A percentile compares a stretch with the other conserved stretches of the same genome.
phyloP scores from a whole-genome alignment of 2,329 filamentous ascomycete species.

The Curvularia lunata region DNA sequence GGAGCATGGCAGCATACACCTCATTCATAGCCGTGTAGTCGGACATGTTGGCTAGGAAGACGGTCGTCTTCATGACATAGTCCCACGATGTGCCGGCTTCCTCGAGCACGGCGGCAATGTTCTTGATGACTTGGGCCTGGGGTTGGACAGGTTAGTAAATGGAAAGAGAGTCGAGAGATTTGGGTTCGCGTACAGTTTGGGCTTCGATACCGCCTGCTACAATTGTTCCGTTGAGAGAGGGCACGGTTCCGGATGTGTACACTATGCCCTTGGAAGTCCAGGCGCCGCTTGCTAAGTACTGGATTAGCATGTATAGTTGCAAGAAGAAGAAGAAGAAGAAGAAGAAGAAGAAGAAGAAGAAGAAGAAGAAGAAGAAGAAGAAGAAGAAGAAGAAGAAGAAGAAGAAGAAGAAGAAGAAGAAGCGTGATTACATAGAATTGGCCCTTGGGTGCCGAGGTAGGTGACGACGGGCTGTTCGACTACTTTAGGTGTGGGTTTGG shows the following conservation, averaged over 20 bases:
- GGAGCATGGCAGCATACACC: conserved; percentile 41
- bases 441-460: conserved; percentile 42
- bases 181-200: conserved; percentile 27
- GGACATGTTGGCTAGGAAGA: conserved; percentile 42
- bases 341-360: too few relatives aligned
- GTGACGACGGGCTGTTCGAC: conserved; percentile 38
- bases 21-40: conserved; percentile 45
- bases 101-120: conserved; percentile 38
- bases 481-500: conserved; percentile 30
- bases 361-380: too few relatives aligned
- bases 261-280: conserved; percentile 43
- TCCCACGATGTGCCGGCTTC: conserved; percentile 44
- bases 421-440: conserved; percentile 31
- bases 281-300: conserved; percentile 31
- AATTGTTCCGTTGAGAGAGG: conserved; percentile 37
- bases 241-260: conserved; percentile 41
- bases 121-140: conserved; percentile 45
- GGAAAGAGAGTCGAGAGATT: accelerated
- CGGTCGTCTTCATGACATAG: conserved; percentile 44
- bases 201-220: conserved; percentile 35
- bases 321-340: too few relatives aligned
- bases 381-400: too few relatives aligned
- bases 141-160: conserved; percentile 1
- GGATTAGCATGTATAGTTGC: neutral
- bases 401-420: too few relatives aligned